Evolutionary conservation across 768 basidiomycete genomes (phyloP).

Genomic region (Tylopilus intermedius): DNA sequence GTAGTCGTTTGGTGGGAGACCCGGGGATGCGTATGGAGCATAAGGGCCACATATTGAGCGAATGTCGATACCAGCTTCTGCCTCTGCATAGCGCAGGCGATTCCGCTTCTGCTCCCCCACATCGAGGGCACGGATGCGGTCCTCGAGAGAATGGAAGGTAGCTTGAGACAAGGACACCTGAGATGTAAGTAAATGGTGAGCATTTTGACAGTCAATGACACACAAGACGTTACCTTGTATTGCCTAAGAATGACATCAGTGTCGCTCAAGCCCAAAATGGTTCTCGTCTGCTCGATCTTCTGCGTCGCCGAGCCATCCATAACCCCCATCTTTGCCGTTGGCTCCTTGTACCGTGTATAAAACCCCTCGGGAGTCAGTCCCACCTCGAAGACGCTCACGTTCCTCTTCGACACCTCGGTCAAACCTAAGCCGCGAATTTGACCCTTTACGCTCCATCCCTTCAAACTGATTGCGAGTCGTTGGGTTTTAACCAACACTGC

Average conservation of each 20-base stretch:
- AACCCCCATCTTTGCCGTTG: slow-evolving; percentile 53
- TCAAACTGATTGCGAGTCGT: slow-evolving; percentile 94
- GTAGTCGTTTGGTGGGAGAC: slow-evolving; percentile 40
- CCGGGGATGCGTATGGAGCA: slow-evolving; percentile 58
- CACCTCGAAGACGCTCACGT: too few relatives aligned
- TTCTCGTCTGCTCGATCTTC: slow-evolving; percentile 54
- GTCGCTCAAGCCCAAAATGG: slow-evolving; percentile 55
- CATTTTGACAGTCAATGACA: slow-evolving; percentile 67
- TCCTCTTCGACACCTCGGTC: too few relatives aligned
- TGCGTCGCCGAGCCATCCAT: slow-evolving; percentile 57
- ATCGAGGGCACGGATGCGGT: too few relatives aligned
- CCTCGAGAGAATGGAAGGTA: slow-evolving; percentile 70
- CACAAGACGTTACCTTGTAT: slow-evolving; percentile 71
- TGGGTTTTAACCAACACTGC: slow-evolving; percentile 92
- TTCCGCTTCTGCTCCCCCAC: too few relatives aligned
- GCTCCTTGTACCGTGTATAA: slow-evolving; percentile 55
- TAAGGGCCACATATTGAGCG: slow-evolving; percentile 63
- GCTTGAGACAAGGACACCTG: slow-evolving; percentile 1
- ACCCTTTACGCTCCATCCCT: slow-evolving; percentile 80
- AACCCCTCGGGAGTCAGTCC: too few relatives aligned
- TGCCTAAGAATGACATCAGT: slow-evolving; percentile 76
- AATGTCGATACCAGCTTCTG: slow-evolving; percentile 24
- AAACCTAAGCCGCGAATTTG: slow-evolving; percentile 54
- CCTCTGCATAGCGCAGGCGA: too few relatives aligned
- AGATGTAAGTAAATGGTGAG: too few relatives aligned